Percentiles rank a stretch among this genome's conserved stretches.
Conservation (phyloP, 176 grass and related monocot species). For the Thinopyrum elongatum region DNA sequence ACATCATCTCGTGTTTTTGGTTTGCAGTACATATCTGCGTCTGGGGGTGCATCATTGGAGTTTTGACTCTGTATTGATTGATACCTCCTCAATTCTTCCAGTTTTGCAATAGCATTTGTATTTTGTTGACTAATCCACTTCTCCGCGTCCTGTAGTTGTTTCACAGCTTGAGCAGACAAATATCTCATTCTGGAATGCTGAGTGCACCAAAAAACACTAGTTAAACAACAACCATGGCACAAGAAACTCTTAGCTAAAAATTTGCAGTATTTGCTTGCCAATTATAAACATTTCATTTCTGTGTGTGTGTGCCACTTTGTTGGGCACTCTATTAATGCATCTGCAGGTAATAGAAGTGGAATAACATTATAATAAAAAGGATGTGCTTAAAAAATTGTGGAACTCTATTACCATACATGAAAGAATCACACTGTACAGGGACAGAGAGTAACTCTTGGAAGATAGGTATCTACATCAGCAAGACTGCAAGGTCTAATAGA, state of each 20-base stretch:
- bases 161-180: slow-evolving; percentile 57
- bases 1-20: slow-evolving; percentile 18
- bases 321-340: not conserved
- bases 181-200: slow-evolving; percentile 54
- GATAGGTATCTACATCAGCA: not conserved
- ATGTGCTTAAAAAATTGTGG: not conserved
- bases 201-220: slow-evolving; percentile 27
- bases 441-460: not conserved
- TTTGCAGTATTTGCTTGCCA: not conserved
- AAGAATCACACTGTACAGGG: not conserved
- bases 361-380: slow-evolving; percentile 7
- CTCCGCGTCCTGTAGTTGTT: slow-evolving; percentile 55
- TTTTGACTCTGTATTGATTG: slow-evolving; percentile 6
- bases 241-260: not conserved
- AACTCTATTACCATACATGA: not conserved
- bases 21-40: slow-evolving; percentile 6
- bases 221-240: slow-evolving; percentile 16
- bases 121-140: slow-evolving; percentile 49
- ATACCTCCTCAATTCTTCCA: slow-evolving; percentile 53
- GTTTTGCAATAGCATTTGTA: slow-evolving; percentile 56
- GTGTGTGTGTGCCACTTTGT: not conserved
- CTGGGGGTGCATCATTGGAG: slow-evolving; percentile 10
- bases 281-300: slow-evolving; percentile 6
- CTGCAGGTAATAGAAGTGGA: not conserved
- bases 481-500: slow-evolving; percentile 10